Evolutionary conservation across 805 yeast species (phyloP).

Genomic region (Saccharomycopsis malanga): DNA sequence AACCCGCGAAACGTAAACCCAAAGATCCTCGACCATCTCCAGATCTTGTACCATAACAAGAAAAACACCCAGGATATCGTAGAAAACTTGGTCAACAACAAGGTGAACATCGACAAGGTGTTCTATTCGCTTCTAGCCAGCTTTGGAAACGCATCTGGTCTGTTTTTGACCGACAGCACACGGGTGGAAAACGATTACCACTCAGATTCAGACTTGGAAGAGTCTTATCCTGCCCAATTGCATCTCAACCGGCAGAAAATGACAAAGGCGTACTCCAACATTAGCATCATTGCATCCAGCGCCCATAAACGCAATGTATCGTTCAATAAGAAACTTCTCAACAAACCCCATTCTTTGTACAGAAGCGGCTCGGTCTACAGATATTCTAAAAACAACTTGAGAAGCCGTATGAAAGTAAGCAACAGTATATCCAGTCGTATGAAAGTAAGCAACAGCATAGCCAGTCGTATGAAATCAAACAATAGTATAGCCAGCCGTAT

Average conservation of each 20-base stretch:
- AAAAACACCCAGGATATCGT: slow-evolving; percentile 14
- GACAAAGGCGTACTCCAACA: slow-evolving; percentile 21
- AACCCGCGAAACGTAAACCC: slow-evolving; percentile 8
- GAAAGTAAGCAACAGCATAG: not conserved
- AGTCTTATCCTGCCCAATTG: slow-evolving; percentile 18
- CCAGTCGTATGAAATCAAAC: slow-evolving; percentile 11
- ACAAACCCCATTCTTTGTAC: slow-evolving; percentile 8
- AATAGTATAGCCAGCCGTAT: slow-evolving; percentile 19
- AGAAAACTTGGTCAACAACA: slow-evolving; percentile 17
- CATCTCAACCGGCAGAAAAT: slow-evolving; percentile 11
- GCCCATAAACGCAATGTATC: slow-evolving; percentile 18
- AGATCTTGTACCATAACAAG: slow-evolving; percentile 19
- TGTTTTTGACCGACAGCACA: slow-evolving; percentile 4
- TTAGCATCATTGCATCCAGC: slow-evolving; percentile 18
- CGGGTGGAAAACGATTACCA: not conserved
- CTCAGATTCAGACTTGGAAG: slow-evolving; percentile 16
- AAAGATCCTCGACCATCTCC: slow-evolving; percentile 13
- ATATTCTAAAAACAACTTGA: not conserved
- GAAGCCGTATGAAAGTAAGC: slow-evolving; percentile 3
- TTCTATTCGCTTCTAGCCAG: slow-evolving; percentile 20
- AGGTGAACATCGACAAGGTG: slow-evolving; percentile 21
- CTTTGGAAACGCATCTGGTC: slow-evolving; percentile 10
- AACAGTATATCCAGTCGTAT: not conserved
- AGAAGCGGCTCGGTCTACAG: slow-evolving; percentile 9
- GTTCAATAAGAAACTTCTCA: slow-evolving; percentile 10